Percentiles rank a stretch among this genome's conserved stretches.
phyloP scores from a whole-genome alignment of 208 protist genomes.

The Polymyxa betae region DNA sequence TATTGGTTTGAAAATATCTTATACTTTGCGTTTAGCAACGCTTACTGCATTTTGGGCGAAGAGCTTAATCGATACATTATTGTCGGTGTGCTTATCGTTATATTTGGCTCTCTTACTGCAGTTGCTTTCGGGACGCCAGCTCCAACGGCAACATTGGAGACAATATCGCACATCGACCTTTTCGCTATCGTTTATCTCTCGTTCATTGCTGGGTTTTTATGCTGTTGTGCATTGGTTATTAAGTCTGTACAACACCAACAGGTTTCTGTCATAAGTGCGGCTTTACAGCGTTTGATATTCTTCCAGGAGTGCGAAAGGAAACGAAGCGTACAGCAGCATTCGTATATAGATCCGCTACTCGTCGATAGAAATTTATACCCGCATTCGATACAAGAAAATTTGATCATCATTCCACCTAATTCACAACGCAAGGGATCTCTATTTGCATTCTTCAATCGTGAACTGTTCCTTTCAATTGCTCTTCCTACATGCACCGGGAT shows the following conservation, averaged over 20 bases:
- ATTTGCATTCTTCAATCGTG: neutral
- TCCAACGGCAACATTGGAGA: neutral
- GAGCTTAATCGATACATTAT: neutral
- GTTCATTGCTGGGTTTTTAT: neutral
- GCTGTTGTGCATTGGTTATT: neutral
- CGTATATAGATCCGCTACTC: too few relatives aligned
- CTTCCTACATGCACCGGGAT: neutral
- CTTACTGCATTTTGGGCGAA: neutral
- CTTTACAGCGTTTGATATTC: too few relatives aligned
- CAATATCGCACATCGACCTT: neutral
- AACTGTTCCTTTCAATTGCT: neutral
- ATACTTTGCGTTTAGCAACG: slow-evolving; percentile 5
- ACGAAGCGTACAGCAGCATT: too few relatives aligned
- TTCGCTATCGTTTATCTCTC: neutral
- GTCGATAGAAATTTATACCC: too few relatives aligned
- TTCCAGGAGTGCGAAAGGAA: too few relatives aligned
- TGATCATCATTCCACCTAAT: too few relatives aligned
- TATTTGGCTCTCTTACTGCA: neutral
- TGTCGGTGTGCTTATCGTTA: neutral
- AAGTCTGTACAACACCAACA: neutral
- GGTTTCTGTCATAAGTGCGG: neutral
- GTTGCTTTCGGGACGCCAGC: neutral
- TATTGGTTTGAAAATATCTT: neutral
- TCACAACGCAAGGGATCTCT: too few relatives aligned
- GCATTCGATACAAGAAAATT: too few relatives aligned